Base-by-base conservation (phyloP, 768 basidiomycete genomes). In the Russula sp. region DNA sequence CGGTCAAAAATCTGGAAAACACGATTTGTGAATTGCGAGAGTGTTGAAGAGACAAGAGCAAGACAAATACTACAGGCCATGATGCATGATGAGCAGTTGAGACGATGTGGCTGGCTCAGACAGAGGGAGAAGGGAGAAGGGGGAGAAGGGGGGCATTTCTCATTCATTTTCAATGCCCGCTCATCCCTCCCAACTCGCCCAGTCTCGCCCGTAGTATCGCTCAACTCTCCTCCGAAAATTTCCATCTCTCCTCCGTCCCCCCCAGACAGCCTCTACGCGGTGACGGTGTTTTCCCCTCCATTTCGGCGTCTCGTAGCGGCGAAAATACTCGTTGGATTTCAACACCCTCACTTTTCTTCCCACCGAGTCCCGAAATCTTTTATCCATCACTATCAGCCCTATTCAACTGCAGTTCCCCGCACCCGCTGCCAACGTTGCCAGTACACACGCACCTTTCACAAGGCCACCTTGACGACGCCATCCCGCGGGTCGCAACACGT, bases 91-190 rank as follows among this genome's bases (percentile, higher is more conserved):
- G 34, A 34, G 11, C 34, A 11, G 34, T 2, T 34, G 36, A 2
- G 36, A 13, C 2, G 36, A 36, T 36, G 36, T 36, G 36, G 13
- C 36, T 13, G 13, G 11, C 36, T 36, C 36, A 13, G 36, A 36
- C 36, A 5, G 36, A 2, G 34, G 8, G n/a, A n/a, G n/a, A n/a
- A 9, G 34, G 36, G 13, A 36, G 34, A 24, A 13, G 18, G 46
- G 32, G 2, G 22, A 13, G 13, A 18, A 32, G 20, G 10, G 9
- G 11, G 36, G 36, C 10, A 36, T 36, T 36, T 28, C 59, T 52
- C 32, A 38, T n/a, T n/a, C n/a, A n/a, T 44, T 46, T 63, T 63
- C 49, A 63, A 63, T 57, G 55, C 62, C 62, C 62, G 62, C 56
- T 51, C 36, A 6, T 28, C 46, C 13, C 3, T 5, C 10, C 34